These are phyloP conservation scores for Suillus bovinus DNA, from an alignment of 768 basidiomycete species.

Conservation along the genomic window DNA sequence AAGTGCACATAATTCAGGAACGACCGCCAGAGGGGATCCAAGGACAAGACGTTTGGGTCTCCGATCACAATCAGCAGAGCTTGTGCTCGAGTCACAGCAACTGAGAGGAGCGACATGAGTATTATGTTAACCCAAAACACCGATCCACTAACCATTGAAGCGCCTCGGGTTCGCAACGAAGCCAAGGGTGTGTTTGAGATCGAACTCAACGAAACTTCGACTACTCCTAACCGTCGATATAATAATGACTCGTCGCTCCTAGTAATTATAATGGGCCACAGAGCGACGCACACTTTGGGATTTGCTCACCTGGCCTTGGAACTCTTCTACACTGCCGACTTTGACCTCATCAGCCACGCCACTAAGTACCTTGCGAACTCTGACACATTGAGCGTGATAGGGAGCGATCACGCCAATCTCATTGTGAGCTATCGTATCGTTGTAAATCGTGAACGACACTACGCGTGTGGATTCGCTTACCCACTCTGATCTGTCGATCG, in stretches of 20 bases:
- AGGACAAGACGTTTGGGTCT: conserved; percentile 55
- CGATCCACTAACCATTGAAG: conserved; percentile 37
- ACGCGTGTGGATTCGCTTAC: conserved; percentile 31
- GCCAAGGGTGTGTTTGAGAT: conserved; percentile 34
- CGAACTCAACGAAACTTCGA: conserved; percentile 25
- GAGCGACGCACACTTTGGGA: neutral
- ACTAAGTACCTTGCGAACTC: conserved; percentile 42
- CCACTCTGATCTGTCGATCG: conserved; percentile 42
- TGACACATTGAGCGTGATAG: conserved; percentile 59
- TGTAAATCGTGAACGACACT: conserved; percentile 8
- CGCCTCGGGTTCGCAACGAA: conserved; percentile 38
- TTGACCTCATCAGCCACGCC: conserved; percentile 42
- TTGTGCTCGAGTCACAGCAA: conserved; percentile 63
- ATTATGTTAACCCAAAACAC: neutral
- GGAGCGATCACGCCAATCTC: conserved; percentile 66
- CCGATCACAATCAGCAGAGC: conserved; percentile 62
- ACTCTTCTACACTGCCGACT: conserved; percentile 67
- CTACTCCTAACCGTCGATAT: conserved; percentile 42
- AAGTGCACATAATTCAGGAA: conserved; percentile 60
- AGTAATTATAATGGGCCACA: neutral
- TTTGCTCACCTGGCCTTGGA: conserved; percentile 55
- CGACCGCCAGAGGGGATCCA: conserved; percentile 62
- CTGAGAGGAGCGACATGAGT: conserved; percentile 28
- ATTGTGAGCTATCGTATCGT: conserved; percentile 36
- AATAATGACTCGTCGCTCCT: conserved; percentile 43